phyloP scores from a whole-genome alignment of 306 rosid species.

The Ormosia emarginata region DNA sequence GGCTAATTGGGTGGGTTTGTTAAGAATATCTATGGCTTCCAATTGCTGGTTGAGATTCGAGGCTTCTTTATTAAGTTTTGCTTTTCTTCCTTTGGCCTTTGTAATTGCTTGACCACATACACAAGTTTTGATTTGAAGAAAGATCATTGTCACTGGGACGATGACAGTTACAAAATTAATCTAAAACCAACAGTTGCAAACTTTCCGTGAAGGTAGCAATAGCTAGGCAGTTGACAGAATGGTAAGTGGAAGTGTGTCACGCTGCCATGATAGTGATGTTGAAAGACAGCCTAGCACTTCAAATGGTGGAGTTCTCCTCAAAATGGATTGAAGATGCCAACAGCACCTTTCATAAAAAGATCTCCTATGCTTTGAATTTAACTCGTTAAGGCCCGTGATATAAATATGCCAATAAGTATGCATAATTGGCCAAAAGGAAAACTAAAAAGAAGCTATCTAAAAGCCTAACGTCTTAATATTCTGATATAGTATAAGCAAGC shows the following conservation, averaged over 20 bases:
- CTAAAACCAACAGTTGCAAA: background rate
- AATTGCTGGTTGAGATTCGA: background rate
- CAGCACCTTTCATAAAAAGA: background rate
- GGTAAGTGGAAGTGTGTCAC: background rate
- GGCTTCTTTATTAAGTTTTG: background rate
- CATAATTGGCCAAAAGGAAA: background rate
- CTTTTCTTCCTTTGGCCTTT: background rate
- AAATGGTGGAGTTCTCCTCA: background rate
- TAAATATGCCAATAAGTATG: background rate
- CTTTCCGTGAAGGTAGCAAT: background rate
- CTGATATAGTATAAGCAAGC: background rate
- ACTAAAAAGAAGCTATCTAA: background rate
- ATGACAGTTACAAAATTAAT: background rate
- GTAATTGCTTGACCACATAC: background rate
- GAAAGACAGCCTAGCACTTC: constrained; percentile 5
- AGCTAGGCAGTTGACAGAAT: background rate
- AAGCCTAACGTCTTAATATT: background rate
- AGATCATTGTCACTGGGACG: background rate
- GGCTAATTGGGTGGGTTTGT: background rate
- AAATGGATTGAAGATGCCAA: background rate
- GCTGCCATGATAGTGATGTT: constrained; percentile 11
- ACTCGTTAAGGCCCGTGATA: background rate
- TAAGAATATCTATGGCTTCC: background rate
- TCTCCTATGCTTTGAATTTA: background rate
- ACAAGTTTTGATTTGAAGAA: background rate